These are phyloP conservation scores for Zygosaccharomyces pseudobailii DNA, from an alignment of 1,139 yeast genomes.

Conservation along the genomic window DNA sequence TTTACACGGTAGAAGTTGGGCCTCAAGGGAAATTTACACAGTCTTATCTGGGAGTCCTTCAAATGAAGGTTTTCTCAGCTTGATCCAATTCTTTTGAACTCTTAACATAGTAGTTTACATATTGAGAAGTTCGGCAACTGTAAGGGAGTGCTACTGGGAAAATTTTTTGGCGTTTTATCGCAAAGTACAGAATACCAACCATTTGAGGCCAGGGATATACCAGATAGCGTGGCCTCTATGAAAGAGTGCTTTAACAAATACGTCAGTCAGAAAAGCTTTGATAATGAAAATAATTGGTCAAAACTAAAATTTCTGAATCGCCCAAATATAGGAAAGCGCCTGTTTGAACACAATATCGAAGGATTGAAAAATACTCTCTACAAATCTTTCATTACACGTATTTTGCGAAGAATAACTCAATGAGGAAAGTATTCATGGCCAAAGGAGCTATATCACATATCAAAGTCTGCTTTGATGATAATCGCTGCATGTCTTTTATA, in stretches of 20 bases:
- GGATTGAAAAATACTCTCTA: not conserved
- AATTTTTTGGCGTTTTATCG: not conserved
- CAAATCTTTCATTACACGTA: not conserved
- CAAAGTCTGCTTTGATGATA: not conserved
- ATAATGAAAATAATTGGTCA: not conserved
- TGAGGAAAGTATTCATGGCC: not conserved
- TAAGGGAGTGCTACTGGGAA: not conserved
- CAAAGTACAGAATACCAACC: not conserved
- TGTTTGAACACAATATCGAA: not conserved
- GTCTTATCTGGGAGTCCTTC: constrained; percentile 5
- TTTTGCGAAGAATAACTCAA: not conserved
- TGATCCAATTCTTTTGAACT: not conserved
- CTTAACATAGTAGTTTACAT: too few relatives aligned
- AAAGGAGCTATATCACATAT: not conserved
- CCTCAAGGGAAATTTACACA: not conserved
- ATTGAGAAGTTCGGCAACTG: not conserved
- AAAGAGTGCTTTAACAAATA: not conserved
- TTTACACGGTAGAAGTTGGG: constrained; percentile 1
- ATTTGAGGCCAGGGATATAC: not conserved
- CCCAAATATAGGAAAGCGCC: not conserved
- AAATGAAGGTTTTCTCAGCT: not conserved
- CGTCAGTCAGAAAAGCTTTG: not conserved
- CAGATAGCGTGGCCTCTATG: not conserved
- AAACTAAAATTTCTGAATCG: not conserved
- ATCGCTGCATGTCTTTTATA: not conserved